phyloP scores from a whole-genome alignment of 305 asterid species.

The Fraxinus nigra region DNA sequence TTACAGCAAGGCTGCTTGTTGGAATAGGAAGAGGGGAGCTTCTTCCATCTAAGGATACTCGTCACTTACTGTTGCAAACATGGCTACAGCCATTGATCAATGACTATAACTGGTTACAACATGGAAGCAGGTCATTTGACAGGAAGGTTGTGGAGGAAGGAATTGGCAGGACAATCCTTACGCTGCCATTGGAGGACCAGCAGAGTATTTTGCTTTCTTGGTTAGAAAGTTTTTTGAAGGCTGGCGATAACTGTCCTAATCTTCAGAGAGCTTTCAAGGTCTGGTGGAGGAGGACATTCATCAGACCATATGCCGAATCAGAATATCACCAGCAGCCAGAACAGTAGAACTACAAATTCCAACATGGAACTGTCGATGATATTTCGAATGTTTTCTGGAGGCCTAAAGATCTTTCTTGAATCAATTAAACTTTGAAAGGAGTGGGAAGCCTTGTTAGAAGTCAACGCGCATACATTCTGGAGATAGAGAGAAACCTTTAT shows the following conservation, averaged over 20 bases:
- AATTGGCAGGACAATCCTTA: slow-evolving; percentile 79
- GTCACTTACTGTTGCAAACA: slow-evolving; percentile 57
- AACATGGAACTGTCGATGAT: neutral
- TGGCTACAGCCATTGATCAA: slow-evolving; percentile 82
- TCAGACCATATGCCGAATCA: slow-evolving; percentile 60
- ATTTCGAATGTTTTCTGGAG: neutral
- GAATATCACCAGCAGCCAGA: slow-evolving; percentile 31
- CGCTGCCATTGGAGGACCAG: slow-evolving; percentile 91
- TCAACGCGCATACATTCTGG: neutral
- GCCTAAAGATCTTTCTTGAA: neutral
- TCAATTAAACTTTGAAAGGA: neutral
- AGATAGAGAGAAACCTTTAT: neutral
- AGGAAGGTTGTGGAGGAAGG: slow-evolving; percentile 90
- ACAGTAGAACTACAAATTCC: neutral
- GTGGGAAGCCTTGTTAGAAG: neutral
- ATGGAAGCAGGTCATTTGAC: slow-evolving; percentile 77
- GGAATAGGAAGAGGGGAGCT: slow-evolving; percentile 89
- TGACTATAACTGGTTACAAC: slow-evolving; percentile 87
- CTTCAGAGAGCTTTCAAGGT: slow-evolving; percentile 88
- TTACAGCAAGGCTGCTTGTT: slow-evolving; percentile 71
- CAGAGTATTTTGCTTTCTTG: slow-evolving; percentile 70
- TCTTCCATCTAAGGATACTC: slow-evolving; percentile 72
- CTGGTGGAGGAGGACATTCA: slow-evolving; percentile 96
- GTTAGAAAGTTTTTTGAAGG: slow-evolving; percentile 73
- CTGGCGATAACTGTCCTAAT: slow-evolving; percentile 88